Evolutionary conservation across 208 protist genomes (phyloP), one percentile per base, ranked within the genome.

Genomic region (Jaenimonas drosophilae): DNA sequence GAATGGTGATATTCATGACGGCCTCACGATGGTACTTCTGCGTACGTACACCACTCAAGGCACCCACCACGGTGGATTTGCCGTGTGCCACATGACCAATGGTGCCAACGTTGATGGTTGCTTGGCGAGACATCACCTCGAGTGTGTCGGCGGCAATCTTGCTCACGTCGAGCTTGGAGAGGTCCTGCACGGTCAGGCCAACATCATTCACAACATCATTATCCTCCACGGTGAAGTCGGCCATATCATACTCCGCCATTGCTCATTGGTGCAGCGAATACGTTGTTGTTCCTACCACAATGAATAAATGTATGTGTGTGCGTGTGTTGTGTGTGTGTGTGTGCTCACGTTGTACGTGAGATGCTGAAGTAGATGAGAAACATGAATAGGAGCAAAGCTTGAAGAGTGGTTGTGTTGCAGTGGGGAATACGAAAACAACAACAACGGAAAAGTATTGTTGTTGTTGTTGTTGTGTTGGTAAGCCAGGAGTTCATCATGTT

Each of bases 11-110:
- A 83, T 99, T 99, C 56, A 97, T 84, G 63, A 98, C 94, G 9
- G 98, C 83, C 83, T 99, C 98, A 63, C 89, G 97, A 72, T 98
- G 98, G 73, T 98, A 99, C 64, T 97, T 93, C 46, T 99, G 95
- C 39, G 98, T 99, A 84, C 98, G 93, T 36, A 99, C 97, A 27
- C 97, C 97, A 42, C 96, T 99, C 24, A 99, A 95, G 26, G 98
- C 95, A 61, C 97, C 97, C 39, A 99, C 98, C 11, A 99, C 94
- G 23, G 99, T 99, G 29, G 97, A 98, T 75, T 99, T 99, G 54
- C 99, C 98, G 85, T 99, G 98, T 2, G 99, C 98, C 24, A 99
- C 98, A 68, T 99, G 98, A 34, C 99, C 99, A 64, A 99, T 99
- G 17, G 98, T 99, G 50, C 97, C 98, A 55, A 99, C 98, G 70